Conservation (phyloP, 805 yeast species). For the Spathaspora girioi region DNA sequence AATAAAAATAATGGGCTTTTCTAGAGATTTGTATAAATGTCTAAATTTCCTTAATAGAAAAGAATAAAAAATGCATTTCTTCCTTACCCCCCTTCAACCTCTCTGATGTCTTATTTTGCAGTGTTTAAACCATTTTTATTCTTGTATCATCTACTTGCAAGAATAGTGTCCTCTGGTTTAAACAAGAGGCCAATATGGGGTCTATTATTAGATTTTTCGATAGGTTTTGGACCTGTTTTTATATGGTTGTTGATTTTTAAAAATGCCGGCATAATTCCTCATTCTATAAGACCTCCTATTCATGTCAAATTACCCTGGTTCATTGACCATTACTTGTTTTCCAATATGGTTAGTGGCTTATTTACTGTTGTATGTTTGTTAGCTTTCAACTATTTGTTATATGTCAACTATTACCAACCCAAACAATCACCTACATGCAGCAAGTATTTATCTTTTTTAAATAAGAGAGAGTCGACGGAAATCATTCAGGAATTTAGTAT, state of each 20-base stretch:
- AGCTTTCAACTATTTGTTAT: neutral
- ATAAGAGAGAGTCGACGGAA: neutral
- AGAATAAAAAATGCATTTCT: too few relatives aligned
- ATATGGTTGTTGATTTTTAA: conserved; percentile 56
- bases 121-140: conserved; percentile 9
- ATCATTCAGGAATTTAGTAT: neutral
- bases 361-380: conserved; percentile 1
- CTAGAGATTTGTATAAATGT: too few relatives aligned
- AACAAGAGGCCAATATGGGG: conserved; percentile 37
- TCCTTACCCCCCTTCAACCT: neutral
- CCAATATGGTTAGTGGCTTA: conserved; percentile 6
- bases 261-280: conserved; percentile 58
- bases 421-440: neutral
- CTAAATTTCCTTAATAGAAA: too few relatives aligned
- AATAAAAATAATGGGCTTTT: too few relatives aligned
- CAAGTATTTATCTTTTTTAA: neutral
- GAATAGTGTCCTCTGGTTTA: conserved; percentile 20
- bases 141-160: too few relatives aligned
- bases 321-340: conserved; percentile 37
- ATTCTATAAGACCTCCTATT: conserved; percentile 49
- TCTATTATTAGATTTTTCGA: conserved; percentile 40
- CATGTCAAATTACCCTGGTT: too few relatives aligned
- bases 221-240: conserved; percentile 51
- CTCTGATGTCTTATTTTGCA: neutral
- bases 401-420: conserved; percentile 1